Evolutionary conservation across 2,329 filamentous ascomycete species (phyloP).

Genomic region (Aphanocladium album): DNA sequence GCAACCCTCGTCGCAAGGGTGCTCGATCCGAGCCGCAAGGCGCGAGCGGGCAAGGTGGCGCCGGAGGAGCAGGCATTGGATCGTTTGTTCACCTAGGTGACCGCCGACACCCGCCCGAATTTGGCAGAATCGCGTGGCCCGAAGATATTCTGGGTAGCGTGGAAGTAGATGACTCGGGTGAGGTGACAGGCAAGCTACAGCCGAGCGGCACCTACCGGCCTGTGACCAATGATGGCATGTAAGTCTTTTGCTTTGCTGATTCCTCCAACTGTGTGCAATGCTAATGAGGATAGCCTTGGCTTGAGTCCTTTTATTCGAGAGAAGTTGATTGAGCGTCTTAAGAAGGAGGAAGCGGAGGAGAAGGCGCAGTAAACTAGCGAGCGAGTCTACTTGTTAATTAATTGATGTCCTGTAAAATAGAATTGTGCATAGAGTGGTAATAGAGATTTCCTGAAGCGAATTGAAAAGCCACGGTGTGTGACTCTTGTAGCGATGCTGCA

Average conservation of each 20-base stretch:
- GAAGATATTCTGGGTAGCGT: conserved; percentile 67
- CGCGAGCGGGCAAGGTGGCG: conserved; percentile 56
- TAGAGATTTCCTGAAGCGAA: neutral
- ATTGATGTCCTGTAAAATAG: neutral
- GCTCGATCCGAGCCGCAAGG: conserved; percentile 33
- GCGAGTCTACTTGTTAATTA: neutral
- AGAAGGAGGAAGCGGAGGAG: conserved; percentile 39
- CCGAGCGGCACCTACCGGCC: conserved; percentile 59
- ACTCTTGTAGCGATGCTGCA: too few relatives aligned
- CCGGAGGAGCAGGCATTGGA: conserved; percentile 54
- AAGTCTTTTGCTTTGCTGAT: conserved; percentile 33
- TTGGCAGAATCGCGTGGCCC: conserved; percentile 62
- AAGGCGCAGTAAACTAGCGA: neutral
- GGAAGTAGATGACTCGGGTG: conserved; percentile 54
- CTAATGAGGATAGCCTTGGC: conserved; percentile 39
- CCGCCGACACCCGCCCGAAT: conserved; percentile 58
- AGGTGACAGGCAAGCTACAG: conserved; percentile 54
- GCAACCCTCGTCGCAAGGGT: conserved; percentile 38
- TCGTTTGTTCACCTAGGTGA: conserved; percentile 64
- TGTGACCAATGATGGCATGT: conserved; percentile 63
- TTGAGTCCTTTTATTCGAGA: conserved; percentile 48
- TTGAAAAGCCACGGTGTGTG: too few relatives aligned
- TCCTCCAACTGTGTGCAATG: neutral
- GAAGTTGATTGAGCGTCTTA: conserved; percentile 47
- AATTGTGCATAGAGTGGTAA: neutral